Percentiles rank a stretch among this genome's conserved stretches.
Conservation (phyloP, 2,329 filamentous ascomycete species). For the Aspergillus viridinutans region DNA sequence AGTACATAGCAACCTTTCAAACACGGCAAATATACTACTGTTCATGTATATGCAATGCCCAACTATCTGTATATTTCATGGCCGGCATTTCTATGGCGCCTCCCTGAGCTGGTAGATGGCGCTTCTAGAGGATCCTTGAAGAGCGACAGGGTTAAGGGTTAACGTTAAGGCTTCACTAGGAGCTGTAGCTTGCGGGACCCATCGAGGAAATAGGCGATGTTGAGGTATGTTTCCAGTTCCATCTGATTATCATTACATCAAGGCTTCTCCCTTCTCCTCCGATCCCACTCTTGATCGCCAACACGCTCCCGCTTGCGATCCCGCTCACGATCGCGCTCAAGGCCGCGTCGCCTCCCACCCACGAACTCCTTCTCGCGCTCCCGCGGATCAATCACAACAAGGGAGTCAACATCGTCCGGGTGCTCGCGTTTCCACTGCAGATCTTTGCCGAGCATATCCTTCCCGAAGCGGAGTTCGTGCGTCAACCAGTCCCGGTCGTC, state of each 20-base stretch:
- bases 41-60: background rate
- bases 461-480: constrained; percentile 79
- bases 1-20: background rate
- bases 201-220: background rate
- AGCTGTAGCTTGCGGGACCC: no score
- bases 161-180: no score
- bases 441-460: constrained; percentile 86
- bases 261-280: constrained; percentile 8
- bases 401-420: constrained; percentile 65
- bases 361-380: constrained; percentile 73
- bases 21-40: background rate
- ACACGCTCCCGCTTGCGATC: constrained; percentile 33
- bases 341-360: constrained; percentile 57
- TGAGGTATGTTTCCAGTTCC: background rate
- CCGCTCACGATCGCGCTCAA: constrained; percentile 35
- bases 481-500: constrained; percentile 71
- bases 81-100: background rate
- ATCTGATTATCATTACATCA: background rate
- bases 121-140: background rate
- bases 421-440: constrained; percentile 85
- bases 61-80: background rate
- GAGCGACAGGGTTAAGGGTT: background rate
- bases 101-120: background rate
- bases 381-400: constrained; percentile 88
- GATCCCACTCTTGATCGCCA: constrained; percentile 36